Conservation (phyloP, 306 rosid genomes). For the Cicer arietinum region DNA sequence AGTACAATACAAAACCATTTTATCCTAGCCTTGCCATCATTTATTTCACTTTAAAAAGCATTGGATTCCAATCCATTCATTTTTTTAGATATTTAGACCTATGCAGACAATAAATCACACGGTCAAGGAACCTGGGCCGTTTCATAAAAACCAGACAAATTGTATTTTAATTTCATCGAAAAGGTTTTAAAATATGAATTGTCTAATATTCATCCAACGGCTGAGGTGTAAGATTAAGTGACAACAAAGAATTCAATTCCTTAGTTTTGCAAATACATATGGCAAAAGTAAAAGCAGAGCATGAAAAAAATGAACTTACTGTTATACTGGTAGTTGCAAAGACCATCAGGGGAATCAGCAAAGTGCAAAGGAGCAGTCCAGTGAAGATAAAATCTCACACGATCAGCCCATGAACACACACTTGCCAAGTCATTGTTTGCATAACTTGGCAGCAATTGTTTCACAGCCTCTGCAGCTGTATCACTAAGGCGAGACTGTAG, state of each 20-base stretch:
- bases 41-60: constrained; percentile 2
- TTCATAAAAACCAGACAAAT: not conserved
- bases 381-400: constrained; percentile 59
- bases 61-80: not conserved
- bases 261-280: too few relatives aligned
- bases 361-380: constrained; percentile 85
- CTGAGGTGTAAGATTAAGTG: not conserved
- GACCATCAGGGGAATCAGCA: constrained; percentile 67
- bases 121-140: not conserved
- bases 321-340: constrained; percentile 62
- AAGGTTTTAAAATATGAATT: not conserved
- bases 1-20: not conserved
- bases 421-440: constrained; percentile 62
- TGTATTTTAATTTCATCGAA: not conserved
- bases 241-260: not conserved
- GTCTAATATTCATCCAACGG: not conserved
- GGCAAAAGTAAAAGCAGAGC: not conserved
- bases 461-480: constrained; percentile 70
- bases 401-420: constrained; percentile 84
- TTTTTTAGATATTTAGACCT: not conserved
- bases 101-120: not conserved
- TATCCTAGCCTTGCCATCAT: not conserved
- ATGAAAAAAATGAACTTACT: constrained; percentile 54
- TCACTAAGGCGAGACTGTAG: constrained; percentile 64
- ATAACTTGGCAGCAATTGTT: constrained; percentile 61